Percentiles rank a stretch among this genome's conserved stretches.
Conservation (phyloP, 2,329 filamentous ascomycete species). For the Beauveria sp. region DNA sequence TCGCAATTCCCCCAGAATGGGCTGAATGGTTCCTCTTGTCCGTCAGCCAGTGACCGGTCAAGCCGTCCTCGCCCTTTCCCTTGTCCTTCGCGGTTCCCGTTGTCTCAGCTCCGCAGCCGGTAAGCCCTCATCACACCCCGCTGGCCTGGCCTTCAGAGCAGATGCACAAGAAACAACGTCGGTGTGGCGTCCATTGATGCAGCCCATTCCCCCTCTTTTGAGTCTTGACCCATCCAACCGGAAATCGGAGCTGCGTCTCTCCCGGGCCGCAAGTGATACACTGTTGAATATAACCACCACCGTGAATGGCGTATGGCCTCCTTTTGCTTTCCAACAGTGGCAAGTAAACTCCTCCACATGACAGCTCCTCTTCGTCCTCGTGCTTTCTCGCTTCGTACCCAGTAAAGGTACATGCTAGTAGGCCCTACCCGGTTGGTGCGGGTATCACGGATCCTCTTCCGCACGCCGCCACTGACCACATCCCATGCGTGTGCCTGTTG, state of each 20-base stretch:
- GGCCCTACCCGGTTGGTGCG: not conserved
- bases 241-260: not conserved
- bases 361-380: not conserved
- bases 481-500: not conserved
- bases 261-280: not conserved
- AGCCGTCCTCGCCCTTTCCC: not conserved
- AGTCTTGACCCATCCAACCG: not conserved
- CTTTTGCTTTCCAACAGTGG: not conserved
- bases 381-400: not conserved
- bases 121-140: not conserved
- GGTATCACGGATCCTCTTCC: not conserved
- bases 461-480: not conserved
- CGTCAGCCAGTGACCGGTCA: not conserved
- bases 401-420: too few species aligned
- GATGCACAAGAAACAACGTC: not conserved
- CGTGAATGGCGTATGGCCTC: not conserved
- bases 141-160: not conserved
- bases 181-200: not conserved
- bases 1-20: not conserved
- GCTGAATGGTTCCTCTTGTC: not conserved
- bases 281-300: not conserved
- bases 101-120: not conserved
- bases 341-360: not conserved
- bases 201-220: not conserved
- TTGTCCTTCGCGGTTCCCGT: not conserved